Base-by-base conservation (phyloP, 176 grass and related monocot genomes). In the Rhipidocladum racemiflorum region DNA sequence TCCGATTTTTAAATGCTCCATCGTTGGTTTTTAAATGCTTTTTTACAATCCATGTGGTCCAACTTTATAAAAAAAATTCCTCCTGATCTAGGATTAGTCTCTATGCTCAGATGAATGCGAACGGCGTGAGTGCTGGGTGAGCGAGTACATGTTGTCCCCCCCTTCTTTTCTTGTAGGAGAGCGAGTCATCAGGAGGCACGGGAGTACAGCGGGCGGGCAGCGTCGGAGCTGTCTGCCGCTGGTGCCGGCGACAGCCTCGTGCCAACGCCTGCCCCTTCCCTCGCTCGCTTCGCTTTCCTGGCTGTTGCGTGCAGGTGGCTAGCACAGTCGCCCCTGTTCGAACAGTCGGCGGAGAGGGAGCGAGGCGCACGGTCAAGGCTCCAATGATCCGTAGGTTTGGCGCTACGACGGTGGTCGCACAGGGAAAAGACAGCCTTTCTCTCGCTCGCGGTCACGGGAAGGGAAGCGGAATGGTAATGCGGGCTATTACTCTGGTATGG, bases 301-400 rank as follows among this genome's bases (percentile, higher is more conserved):
- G 78, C 12, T 2, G 40, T 17, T 2, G 40, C 40, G 40, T 16
- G 81, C n/a, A 44, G 16, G 69, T 36, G 35, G 76, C 60, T 25
- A 64, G 36, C 53, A 16, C 75, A 49, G 34, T 6, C 30, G 71
- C 6, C 70, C 70, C 72, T 82, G 53, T 14, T 82, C 40, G 23
- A 82, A 63, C 87, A 24, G 57, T 32, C 13, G 60, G 17, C 56
- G 40, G 23, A 40, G 17, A 15, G 34, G 0, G 23, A 9, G 24
- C 0, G 40, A 9, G 24, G 74, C 25, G n/a, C 70, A 0, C 7
- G 56, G 71, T 82, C 78, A 87, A 68, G 70, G 36, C 57, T 63
- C 35, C 73, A 78, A 88, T 72, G 56, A 80, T 74, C 50, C 50
- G 38, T 43, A 27, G 56, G 39, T 13, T 57, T 61, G 87, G 61